A percentile compares a stretch with the other conserved stretches of the same genome.
These are phyloP conservation scores for Conticribra weissflogii DNA, from an alignment of 108 stramenopile species.

Conservation along the genomic window DNA sequence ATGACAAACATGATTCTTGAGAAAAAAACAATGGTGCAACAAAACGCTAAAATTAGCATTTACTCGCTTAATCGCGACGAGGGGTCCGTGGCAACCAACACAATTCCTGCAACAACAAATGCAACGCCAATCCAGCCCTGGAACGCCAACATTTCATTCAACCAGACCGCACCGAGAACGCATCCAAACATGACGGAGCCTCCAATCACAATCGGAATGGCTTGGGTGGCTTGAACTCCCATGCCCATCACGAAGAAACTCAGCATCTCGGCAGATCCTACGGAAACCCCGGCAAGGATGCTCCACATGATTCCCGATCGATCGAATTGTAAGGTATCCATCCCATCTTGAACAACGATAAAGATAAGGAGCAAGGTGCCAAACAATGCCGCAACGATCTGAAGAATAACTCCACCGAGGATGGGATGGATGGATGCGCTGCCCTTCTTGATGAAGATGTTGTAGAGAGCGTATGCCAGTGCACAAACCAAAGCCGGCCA, in stretches of 20 bases:
- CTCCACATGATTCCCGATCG: constrained; percentile 10
- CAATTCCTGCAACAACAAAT: constrained; percentile 57
- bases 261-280: constrained; percentile 69
- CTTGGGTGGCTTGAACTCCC: constrained; percentile 77
- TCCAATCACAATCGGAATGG: constrained; percentile 75
- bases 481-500: constrained; percentile 70
- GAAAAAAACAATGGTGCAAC: too few species aligned
- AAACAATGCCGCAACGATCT: constrained; percentile 70
- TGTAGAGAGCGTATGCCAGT: constrained; percentile 71
- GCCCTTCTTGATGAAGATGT: constrained; percentile 82
- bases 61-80: constrained; percentile 2
- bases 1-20: too few species aligned
- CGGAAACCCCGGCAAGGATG: constrained; percentile 36
- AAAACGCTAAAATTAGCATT: constrained; percentile 1
- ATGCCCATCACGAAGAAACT: constrained; percentile 61
- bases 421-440: constrained; percentile 64
- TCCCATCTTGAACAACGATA: constrained; percentile 9
- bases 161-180: constrained; percentile 45
- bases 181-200: constrained; percentile 73
- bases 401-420: constrained; percentile 74
- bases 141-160: constrained; percentile 49
- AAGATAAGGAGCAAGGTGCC: constrained; percentile 44
- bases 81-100: constrained; percentile 63
- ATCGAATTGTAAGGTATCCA: constrained; percentile 18
- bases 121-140: constrained; percentile 68